Conservation (phyloP, 1,284 basidiomycete species). For the Afroboletus lepidellus region DNA sequence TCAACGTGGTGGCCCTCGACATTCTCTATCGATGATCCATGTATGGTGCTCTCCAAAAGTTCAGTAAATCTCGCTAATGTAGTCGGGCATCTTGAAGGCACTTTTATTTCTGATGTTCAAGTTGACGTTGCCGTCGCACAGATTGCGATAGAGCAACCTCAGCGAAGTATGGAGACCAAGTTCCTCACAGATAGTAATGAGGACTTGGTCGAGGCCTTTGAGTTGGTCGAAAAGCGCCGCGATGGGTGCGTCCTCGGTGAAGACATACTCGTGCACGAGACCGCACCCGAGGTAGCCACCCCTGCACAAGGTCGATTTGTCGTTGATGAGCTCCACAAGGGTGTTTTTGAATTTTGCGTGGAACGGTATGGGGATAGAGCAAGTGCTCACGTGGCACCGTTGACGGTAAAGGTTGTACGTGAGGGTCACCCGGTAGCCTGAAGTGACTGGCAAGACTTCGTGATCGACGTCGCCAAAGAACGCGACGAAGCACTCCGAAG, state of each 20-base stretch:
- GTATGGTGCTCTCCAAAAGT: too few species aligned
- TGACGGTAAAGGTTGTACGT: background rate
- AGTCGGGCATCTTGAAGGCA: background rate
- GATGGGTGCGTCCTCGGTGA: background rate
- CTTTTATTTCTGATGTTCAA: too few species aligned
- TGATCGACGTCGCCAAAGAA: background rate
- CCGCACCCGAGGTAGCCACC: background rate
- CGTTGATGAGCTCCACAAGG: background rate
- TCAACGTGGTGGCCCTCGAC: background rate
- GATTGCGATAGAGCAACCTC: background rate
- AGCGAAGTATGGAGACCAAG: background rate
- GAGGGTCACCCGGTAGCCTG: background rate
- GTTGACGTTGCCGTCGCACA: too few species aligned
- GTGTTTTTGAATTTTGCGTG: background rate
- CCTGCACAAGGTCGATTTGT: background rate
- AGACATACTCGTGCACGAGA: background rate
- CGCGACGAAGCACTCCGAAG: constrained; percentile 21
- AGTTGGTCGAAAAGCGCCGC: background rate
- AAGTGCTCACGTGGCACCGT: background rate
- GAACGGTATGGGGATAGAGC: background rate
- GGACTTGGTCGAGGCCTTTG: background rate
- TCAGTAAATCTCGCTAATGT: background rate
- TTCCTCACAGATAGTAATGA: background rate
- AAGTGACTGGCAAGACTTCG: background rate
- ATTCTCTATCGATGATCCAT: too few species aligned